Percentiles rank a stretch among this genome's conserved stretches.
phyloP scores from a whole-genome alignment of 352 stramenopile genomes.

The Stramenopiles sp. region DNA sequence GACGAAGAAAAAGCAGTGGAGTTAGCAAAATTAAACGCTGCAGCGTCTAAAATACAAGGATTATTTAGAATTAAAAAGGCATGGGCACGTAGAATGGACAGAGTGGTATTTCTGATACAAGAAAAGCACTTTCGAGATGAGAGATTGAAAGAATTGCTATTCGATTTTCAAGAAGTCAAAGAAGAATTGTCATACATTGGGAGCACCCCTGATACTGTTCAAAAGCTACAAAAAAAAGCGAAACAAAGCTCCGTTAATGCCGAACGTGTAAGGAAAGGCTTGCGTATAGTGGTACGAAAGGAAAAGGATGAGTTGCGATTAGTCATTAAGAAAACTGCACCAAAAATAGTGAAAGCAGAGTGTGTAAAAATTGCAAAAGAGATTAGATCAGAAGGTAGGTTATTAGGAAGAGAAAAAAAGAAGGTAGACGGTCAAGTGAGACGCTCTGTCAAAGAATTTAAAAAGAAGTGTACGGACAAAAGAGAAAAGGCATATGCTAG shows the following conservation, averaged over 20 bases:
- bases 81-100: background rate
- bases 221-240: background rate
- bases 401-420: background rate
- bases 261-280: background rate
- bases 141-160: background rate
- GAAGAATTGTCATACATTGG: background rate
- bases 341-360: background rate
- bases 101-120: background rate
- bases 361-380: background rate
- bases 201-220: background rate
- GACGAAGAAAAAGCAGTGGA: background rate
- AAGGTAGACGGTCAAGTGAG: background rate
- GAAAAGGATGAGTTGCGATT: background rate
- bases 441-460: background rate
- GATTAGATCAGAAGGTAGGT: background rate
- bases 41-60: background rate
- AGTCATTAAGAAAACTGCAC: background rate
- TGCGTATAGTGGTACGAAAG: background rate
- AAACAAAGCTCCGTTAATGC: background rate
- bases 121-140: background rate
- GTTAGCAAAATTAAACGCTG: background rate
- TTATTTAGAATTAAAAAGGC: background rate
- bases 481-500: background rate
- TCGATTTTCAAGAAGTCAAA: background rate
- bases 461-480: background rate